Percentiles rank a stretch among this genome's conserved stretches.
Evolutionary conservation across 148 eudicot genomes (phyloP).

Genomic region (Hydrangea macrophylla): DNA sequence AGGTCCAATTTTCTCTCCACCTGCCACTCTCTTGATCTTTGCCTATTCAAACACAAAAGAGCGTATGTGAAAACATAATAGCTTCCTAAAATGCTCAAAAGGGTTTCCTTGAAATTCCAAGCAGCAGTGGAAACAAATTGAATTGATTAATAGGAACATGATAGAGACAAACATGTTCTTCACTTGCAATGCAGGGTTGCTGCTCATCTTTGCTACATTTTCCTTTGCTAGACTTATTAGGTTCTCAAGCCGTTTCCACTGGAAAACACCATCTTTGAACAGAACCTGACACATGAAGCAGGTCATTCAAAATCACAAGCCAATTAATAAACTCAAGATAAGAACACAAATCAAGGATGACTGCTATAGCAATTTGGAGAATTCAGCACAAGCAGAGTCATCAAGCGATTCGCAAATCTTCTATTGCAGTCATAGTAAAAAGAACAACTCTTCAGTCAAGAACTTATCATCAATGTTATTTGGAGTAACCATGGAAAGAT

Average conservation of each 20-base stretch:
- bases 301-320: background rate
- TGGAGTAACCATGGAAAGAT: background rate
- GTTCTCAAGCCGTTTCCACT: constrained; percentile 96
- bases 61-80: too few species aligned
- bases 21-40: constrained; percentile 37
- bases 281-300: constrained; percentile 58
- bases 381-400: background rate
- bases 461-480: background rate
- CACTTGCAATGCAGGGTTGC: constrained; percentile 76
- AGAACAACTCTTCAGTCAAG: background rate
- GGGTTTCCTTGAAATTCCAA: too few species aligned
- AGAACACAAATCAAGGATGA: background rate
- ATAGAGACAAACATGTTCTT: constrained; percentile 45
- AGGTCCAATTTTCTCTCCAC: constrained; percentile 67
- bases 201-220: constrained; percentile 86
- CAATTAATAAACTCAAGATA: too few species aligned
- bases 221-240: constrained; percentile 89
- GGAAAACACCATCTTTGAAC: constrained; percentile 90
- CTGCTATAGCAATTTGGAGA: background rate
- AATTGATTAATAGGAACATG: background rate
- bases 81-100: too few species aligned
- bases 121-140: background rate
- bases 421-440: background rate
- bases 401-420: background rate
- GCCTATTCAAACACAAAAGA: constrained; percentile 29